phyloP scores from a whole-genome alignment of 2,329 filamentous ascomycete species.

The Colletotrichum horii region DNA sequence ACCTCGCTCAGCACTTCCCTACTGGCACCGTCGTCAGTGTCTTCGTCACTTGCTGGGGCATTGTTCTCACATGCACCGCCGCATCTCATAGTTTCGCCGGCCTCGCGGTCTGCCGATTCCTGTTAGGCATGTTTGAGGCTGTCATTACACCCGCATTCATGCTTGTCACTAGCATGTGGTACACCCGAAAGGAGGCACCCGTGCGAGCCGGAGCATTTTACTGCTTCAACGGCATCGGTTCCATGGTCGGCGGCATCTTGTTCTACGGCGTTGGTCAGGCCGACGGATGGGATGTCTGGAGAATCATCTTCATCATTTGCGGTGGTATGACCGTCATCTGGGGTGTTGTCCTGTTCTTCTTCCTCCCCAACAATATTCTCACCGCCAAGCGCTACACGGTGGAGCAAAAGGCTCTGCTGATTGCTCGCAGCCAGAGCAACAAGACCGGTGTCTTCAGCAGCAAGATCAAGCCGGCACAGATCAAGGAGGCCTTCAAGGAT shows the following conservation, averaged over 20 bases:
- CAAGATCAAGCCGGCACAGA: conserved; percentile 42
- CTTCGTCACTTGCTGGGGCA: conserved; percentile 27
- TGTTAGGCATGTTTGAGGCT: conserved; percentile 35
- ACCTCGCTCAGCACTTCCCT: conserved; percentile 17
- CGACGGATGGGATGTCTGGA: conserved; percentile 27
- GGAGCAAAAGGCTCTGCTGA: conserved; percentile 60
- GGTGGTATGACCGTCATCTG: conserved; percentile 21
- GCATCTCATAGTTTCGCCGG: conserved; percentile 28
- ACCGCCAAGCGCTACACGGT: conserved; percentile 63
- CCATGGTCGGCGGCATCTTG: conserved; percentile 20
- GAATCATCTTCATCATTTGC: conserved; percentile 29
- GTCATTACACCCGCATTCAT: conserved; percentile 33
- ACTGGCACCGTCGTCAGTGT: conserved; percentile 22
- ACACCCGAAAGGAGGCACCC: conserved; percentile 28
- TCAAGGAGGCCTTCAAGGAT: conserved; percentile 45
- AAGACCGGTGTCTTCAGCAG: conserved; percentile 45
- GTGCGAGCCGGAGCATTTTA: conserved; percentile 23
- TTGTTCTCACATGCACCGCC: conserved; percentile 28
- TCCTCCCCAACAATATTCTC: conserved; percentile 49
- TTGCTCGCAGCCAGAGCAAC: conserved; percentile 50
- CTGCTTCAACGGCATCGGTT: conserved; percentile 21
- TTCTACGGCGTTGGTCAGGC: conserved; percentile 24
- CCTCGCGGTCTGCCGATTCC: conserved; percentile 35
- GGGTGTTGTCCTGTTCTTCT: conserved; percentile 25
- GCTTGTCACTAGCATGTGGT: conserved; percentile 34